These are phyloP conservation scores for Rhodomyrtus tomentosa DNA, from an alignment of 345 rosid genomes.

Conservation along the genomic window DNA sequence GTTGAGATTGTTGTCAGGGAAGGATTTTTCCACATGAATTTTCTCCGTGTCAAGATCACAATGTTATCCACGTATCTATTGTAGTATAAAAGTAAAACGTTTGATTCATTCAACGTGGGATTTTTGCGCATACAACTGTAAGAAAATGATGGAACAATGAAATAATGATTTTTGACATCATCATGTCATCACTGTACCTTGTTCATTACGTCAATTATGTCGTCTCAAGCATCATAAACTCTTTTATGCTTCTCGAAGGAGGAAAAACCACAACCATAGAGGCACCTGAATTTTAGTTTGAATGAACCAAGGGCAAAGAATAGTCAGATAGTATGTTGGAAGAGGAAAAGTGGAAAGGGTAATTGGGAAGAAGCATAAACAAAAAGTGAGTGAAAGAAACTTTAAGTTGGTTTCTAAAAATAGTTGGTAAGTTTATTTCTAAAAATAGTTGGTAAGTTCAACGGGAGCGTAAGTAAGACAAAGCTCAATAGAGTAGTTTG, in stretches of 20 bases:
- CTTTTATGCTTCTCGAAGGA: background rate
- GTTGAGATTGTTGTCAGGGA: no score
- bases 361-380: background rate
- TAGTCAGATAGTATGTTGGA: background rate
- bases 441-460: no score
- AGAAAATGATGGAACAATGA: no score
- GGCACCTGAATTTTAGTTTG: background rate
- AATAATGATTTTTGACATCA: background rate
- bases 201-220: background rate
- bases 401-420: background rate
- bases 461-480: no score
- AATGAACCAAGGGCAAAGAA: background rate
- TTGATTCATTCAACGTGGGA: no score
- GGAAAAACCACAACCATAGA: background rate
- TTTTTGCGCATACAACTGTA: no score
- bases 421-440: no score
- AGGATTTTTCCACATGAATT: no score
- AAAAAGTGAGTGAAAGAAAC: background rate
- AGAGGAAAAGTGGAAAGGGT: background rate
- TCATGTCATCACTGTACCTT: background rate
- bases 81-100: no score
- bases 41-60: no score
- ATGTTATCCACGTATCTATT: no score
- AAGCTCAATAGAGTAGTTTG: no score
- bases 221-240: background rate